phyloP scores from a whole-genome alignment of 2,329 filamentous ascomycete species.

The Albophoma yamanashiensis region DNA sequence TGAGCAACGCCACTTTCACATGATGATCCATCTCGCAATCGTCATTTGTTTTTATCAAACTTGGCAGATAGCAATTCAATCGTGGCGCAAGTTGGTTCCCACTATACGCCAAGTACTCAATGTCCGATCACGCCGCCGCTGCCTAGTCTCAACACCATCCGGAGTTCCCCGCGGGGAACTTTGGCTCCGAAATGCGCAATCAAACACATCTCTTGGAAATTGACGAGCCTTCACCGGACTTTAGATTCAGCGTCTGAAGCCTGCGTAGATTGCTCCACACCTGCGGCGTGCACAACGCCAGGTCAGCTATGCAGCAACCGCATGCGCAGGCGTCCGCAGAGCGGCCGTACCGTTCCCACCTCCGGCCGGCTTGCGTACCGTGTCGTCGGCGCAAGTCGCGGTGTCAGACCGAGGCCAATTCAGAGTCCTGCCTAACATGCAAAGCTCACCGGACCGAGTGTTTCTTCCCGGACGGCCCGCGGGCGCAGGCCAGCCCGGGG shows the following conservation, averaged over 20 bases:
- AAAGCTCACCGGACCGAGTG: constrained; percentile 47
- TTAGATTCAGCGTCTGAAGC: background rate
- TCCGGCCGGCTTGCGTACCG: constrained; percentile 47
- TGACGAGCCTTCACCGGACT: no score
- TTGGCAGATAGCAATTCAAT: background rate
- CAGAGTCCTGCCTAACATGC: constrained; percentile 45
- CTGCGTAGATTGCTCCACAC: background rate
- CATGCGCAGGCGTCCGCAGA: background rate
- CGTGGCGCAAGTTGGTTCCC: background rate
- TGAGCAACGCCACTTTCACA: background rate
- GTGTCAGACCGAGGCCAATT: constrained; percentile 45
- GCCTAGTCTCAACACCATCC: background rate
- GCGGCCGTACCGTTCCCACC: constrained; percentile 50
- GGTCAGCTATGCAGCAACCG: background rate
- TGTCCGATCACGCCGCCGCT: background rate
- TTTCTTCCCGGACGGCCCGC: constrained; percentile 33
- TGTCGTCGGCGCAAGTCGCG: constrained; percentile 51
- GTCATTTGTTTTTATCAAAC: background rate
- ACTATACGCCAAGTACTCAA: background rate
- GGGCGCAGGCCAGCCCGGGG: constrained; percentile 9
- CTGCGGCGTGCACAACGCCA: background rate
- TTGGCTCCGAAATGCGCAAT: no score
- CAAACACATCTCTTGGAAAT: no score
- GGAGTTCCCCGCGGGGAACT: background rate
- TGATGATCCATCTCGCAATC: background rate